phyloP scores from a whole-genome alignment of 2,329 filamentous ascomycete species.

The Exophiala oligosperma region DNA sequence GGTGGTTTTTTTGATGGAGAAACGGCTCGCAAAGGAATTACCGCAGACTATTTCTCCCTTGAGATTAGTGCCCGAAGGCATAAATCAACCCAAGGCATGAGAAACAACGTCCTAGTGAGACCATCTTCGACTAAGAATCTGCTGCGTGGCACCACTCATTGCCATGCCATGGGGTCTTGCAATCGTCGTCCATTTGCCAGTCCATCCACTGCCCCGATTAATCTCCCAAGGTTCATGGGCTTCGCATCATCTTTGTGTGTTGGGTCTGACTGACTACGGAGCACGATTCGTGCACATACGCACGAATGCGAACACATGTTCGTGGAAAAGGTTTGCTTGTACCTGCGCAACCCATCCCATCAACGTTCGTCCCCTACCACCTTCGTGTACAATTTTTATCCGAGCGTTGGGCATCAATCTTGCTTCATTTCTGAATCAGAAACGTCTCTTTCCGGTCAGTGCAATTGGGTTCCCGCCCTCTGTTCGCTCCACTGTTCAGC shows the following conservation, averaged over 20 bases:
- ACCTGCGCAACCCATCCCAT: background rate
- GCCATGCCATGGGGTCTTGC: slow-evolving; percentile 5
- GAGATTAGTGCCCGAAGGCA: background rate
- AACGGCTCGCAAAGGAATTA: background rate
- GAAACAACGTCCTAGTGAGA: background rate
- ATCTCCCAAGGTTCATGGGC: background rate
- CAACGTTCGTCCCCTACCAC: background rate
- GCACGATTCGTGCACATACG: background rate
- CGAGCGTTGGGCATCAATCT: background rate
- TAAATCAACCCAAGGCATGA: slow-evolving; percentile 1
- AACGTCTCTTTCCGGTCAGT: background rate
- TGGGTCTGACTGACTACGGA: background rate
- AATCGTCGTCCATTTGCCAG: background rate
- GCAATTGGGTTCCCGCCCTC: background rate
- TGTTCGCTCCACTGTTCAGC: background rate
- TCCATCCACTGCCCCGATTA: slow-evolving; percentile 13
- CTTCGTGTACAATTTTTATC: background rate
- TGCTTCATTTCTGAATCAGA: background rate
- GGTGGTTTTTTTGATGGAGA: background rate
- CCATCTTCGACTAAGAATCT: background rate
- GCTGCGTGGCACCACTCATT: slow-evolving; percentile 21
- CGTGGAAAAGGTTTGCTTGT: background rate
- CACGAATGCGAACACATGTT: slow-evolving; percentile 6
- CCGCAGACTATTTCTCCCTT: background rate
- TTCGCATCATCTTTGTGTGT: background rate